Evolutionary conservation across 176 grass and related monocot species (phyloP).

Genomic region (Puya raimondii): DNA sequence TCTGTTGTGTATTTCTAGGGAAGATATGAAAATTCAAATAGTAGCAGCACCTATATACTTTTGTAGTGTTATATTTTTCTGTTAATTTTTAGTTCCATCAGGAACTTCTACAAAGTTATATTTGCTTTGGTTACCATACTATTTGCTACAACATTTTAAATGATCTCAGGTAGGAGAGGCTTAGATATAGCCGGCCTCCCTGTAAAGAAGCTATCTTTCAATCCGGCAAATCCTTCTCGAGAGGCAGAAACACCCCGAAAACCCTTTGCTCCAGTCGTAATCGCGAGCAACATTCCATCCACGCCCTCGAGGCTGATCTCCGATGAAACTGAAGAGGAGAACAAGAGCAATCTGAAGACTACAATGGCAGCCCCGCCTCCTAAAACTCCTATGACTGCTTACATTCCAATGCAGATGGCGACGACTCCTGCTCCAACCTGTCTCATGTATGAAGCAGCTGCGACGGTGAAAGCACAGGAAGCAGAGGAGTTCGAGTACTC

Average conservation of each 20-base stretch:
- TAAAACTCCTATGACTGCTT: conserved; percentile 27
- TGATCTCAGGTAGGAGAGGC: conserved; percentile 36
- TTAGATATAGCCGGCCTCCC: conserved; percentile 30
- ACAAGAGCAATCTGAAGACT: conserved; percentile 28
- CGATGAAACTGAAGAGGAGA: conserved; percentile 28
- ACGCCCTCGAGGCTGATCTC: conserved; percentile 15
- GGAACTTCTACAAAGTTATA: too few species aligned
- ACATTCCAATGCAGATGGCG: conserved; percentile 38
- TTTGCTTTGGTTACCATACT: too few species aligned
- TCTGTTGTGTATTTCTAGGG: too few species aligned
- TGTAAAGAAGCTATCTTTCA: conserved; percentile 50
- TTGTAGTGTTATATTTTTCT: too few species aligned
- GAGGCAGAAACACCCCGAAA: conserved; percentile 34
- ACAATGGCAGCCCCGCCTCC: not conserved
- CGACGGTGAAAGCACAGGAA: conserved; percentile 8
- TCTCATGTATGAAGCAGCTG: conserved; percentile 22
- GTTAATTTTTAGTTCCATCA: too few species aligned
- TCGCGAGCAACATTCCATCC: conserved; percentile 16
- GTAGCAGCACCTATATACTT: too few species aligned
- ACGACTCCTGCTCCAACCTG: conserved; percentile 32
- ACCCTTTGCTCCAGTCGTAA: conserved; percentile 43
- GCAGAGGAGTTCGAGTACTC: conserved; percentile 30
- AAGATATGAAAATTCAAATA: too few species aligned
- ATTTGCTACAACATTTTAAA: not conserved
- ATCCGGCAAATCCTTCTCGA: conserved; percentile 21